These are phyloP conservation scores for Boletus rubropictus DNA, from an alignment of 768 basidiomycete genomes.

Conservation along the genomic window DNA sequence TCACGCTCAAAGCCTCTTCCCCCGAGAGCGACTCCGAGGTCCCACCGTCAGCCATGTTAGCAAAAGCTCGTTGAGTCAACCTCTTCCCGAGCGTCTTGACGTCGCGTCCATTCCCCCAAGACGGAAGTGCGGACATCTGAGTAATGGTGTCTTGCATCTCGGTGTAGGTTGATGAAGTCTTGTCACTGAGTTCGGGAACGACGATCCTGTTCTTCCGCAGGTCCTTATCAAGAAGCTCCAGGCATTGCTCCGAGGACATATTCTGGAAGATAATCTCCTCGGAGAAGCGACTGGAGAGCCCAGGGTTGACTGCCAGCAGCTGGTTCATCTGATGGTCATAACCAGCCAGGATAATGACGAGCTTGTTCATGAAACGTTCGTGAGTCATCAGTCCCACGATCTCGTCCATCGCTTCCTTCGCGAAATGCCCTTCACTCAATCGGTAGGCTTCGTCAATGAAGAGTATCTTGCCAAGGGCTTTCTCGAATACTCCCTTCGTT, in stretches of 20 bases:
- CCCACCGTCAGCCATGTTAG: constrained; percentile 16
- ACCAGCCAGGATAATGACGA: constrained; percentile 66
- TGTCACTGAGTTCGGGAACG: constrained; percentile 31
- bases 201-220: constrained; percentile 39
- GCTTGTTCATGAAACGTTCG: constrained; percentile 50
- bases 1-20: constrained; percentile 28
- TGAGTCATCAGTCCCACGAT: constrained; percentile 62
- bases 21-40: constrained; percentile 21
- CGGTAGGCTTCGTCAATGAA: constrained; percentile 75
- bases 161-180: neutral
- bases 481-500: constrained; percentile 53
- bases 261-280: constrained; percentile 54
- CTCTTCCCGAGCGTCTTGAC: constrained; percentile 48
- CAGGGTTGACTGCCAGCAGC: constrained; percentile 54
- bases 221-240: constrained; percentile 46
- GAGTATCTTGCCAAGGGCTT: constrained; percentile 60
- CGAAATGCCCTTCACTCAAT: constrained; percentile 56
- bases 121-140: constrained; percentile 41
- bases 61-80: constrained; percentile 40
- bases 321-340: constrained; percentile 66
- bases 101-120: constrained; percentile 71
- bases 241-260: constrained; percentile 46
- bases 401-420: constrained; percentile 71
- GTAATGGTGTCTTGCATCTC: constrained; percentile 37
- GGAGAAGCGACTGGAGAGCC: constrained; percentile 66